Percentiles rank a stretch among this genome's conserved stretches.
phyloP scores from a whole-genome alignment of 2,329 filamentous ascomycete species.

The Fusarium fracticaudum region DNA sequence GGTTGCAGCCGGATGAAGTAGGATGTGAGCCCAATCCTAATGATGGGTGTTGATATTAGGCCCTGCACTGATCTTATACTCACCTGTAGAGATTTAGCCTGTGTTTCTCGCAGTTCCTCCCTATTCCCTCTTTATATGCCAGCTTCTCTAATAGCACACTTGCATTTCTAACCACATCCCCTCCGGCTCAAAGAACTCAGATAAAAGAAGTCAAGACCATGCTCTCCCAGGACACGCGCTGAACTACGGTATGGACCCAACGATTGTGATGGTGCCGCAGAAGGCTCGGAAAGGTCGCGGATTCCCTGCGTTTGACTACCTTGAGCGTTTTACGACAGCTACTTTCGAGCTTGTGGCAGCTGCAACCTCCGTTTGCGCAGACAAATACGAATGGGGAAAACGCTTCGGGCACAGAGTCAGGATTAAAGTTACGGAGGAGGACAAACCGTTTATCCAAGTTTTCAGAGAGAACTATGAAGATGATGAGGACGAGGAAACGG shows the following conservation, averaged over 20 bases:
- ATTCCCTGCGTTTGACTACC: rapidly evolving
- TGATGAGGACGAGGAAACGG: rapidly evolving
- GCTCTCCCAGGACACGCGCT: background rate
- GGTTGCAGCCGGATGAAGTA: background rate
- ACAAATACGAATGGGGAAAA: background rate
- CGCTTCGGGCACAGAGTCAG: background rate
- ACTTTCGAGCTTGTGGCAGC: rapidly evolving
- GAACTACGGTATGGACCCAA: background rate
- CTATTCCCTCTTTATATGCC: background rate
- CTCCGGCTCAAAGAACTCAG: background rate
- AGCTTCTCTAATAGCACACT: background rate
- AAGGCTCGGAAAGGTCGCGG: background rate
- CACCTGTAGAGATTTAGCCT: no score
- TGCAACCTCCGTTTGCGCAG: rapidly evolving
- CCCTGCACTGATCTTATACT: background rate
- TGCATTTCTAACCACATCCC: no score
- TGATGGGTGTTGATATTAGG: background rate
- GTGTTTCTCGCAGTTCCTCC: no score
- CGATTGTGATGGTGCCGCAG: background rate
- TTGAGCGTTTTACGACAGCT: rapidly evolving
- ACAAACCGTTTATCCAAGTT: rapidly evolving
- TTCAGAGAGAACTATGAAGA: background rate
- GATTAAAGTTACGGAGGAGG: rapidly evolving
- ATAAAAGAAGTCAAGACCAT: rapidly evolving
- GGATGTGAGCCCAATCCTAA: background rate